These are phyloP conservation scores for Talinum fruticosum DNA, from an alignment of 148 eudicot genomes.

Conservation along the genomic window DNA sequence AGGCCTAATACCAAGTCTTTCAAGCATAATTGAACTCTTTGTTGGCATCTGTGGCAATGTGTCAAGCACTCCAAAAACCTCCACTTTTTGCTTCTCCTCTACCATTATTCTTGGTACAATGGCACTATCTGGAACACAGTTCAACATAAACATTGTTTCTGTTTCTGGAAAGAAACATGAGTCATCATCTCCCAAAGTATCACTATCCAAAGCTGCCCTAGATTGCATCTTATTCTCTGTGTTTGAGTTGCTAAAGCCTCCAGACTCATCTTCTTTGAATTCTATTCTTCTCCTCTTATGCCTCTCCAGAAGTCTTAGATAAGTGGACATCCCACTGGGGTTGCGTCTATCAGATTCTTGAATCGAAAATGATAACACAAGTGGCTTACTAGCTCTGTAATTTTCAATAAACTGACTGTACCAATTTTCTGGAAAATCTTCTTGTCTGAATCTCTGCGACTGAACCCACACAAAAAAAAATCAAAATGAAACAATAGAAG, in stretches of 20 bases:
- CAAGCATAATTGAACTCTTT: conserved; percentile 89
- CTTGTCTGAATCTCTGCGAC: conserved; percentile 60
- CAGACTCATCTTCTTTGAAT: conserved; percentile 51
- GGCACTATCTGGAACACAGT: conserved; percentile 85
- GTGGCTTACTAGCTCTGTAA: conserved; percentile 65
- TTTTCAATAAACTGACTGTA: conserved; percentile 73
- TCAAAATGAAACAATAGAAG: background rate
- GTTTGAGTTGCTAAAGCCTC: conserved; percentile 39
- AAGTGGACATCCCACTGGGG: conserved; percentile 79
- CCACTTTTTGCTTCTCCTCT: conserved; percentile 44
- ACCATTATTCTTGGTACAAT: conserved; percentile 39
- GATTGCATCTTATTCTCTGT: conserved; percentile 43
- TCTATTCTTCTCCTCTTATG: conserved; percentile 81
- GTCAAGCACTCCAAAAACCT: conserved; percentile 80
- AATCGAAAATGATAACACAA: conserved; percentile 47
- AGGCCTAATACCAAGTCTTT: conserved; percentile 90
- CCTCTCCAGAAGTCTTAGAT: conserved; percentile 65
- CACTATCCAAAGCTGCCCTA: conserved; percentile 36
- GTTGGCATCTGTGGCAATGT: conserved; percentile 66
- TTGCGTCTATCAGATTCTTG: conserved; percentile 69
- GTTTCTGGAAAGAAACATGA: conserved; percentile 75
- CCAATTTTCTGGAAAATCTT: conserved; percentile 89
- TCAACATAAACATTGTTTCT: conserved; percentile 77
- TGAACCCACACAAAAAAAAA: conserved; percentile 37
- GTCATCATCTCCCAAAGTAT: conserved; percentile 41